Conservation (phyloP, 257 asterid species). For the Fraxinus cuspidata region DNA sequence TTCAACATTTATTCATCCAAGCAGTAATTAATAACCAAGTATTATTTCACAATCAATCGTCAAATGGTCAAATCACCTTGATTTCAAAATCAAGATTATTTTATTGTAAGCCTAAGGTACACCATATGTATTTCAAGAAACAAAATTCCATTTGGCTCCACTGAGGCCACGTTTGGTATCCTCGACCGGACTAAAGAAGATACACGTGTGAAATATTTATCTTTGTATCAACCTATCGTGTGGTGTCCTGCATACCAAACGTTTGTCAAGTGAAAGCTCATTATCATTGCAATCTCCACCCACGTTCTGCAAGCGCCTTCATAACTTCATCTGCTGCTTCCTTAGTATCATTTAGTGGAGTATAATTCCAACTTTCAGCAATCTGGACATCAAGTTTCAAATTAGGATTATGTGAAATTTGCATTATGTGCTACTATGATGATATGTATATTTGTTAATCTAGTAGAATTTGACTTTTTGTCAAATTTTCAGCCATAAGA, state of each 20-base stretch:
- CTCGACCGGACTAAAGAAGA: not conserved
- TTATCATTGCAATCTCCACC: slow-evolving; percentile 57
- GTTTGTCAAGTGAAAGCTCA: not conserved
- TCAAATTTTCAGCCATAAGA: not conserved
- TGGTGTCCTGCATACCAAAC: not conserved
- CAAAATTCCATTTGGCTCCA: not conserved
- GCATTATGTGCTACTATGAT: not conserved
- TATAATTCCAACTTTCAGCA: slow-evolving; percentile 60
- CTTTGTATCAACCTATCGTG: not conserved
- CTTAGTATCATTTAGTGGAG: slow-evolving; percentile 66
- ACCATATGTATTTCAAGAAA: not conserved
- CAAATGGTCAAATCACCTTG: no score
- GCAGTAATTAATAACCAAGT: no score
- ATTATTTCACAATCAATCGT: no score
- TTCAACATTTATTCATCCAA: no score
- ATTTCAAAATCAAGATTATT: no score
- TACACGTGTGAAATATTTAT: not conserved
- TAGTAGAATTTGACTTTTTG: not conserved
- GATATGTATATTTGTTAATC: not conserved
- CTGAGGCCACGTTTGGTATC: not conserved
- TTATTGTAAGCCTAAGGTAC: not conserved
- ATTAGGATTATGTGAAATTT: slow-evolving; percentile 6
- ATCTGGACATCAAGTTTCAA: slow-evolving; percentile 44
- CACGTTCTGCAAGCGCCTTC: slow-evolving; percentile 54
- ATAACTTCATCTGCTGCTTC: slow-evolving; percentile 68